phyloP scores from a whole-genome alignment of 1,139 yeast species.

The Protomyces inundatus region DNA sequence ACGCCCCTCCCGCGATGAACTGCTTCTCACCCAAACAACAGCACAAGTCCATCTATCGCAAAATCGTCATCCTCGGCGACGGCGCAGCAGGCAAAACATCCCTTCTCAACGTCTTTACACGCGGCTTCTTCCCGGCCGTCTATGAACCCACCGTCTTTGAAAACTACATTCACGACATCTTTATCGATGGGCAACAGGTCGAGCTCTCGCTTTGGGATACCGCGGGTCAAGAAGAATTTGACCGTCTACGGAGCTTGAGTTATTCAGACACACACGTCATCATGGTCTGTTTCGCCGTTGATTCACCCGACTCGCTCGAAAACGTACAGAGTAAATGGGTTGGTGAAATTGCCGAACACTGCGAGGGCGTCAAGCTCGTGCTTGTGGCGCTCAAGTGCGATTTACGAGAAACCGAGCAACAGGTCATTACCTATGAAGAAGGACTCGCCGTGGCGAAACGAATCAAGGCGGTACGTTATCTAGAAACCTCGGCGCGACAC shows the following conservation, averaged over 20 bases:
- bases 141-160: conserved; percentile 98
- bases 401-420: conserved; percentile 50
- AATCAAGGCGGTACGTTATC: conserved; percentile 44
- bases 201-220: conserved; percentile 96
- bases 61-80: conserved; percentile 92
- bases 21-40: conserved; percentile 25
- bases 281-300: conserved; percentile 85
- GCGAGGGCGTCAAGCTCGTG: conserved; percentile 92
- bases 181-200: conserved; percentile 88
- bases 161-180: conserved; percentile 94
- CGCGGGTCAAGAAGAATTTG: conserved; percentile 98
- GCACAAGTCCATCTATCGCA: conserved; percentile 54
- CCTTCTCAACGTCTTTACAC: conserved; percentile 86
- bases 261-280: conserved; percentile 95
- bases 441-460: conserved; percentile 80
- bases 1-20: conserved; percentile 3
- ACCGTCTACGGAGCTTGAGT: conserved; percentile 78
- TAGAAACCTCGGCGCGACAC: conserved; percentile 87
- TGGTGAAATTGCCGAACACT: conserved; percentile 91
- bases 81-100: conserved; percentile 84
- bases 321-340: conserved; percentile 96
- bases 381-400: conserved; percentile 94
- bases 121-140: conserved; percentile 97
- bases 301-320: conserved; percentile 87
- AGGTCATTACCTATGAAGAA: conserved; percentile 67